These are phyloP conservation scores for Aquilaria agallochum DNA, from an alignment of 441 rosid genomes.

Conservation along the genomic window DNA sequence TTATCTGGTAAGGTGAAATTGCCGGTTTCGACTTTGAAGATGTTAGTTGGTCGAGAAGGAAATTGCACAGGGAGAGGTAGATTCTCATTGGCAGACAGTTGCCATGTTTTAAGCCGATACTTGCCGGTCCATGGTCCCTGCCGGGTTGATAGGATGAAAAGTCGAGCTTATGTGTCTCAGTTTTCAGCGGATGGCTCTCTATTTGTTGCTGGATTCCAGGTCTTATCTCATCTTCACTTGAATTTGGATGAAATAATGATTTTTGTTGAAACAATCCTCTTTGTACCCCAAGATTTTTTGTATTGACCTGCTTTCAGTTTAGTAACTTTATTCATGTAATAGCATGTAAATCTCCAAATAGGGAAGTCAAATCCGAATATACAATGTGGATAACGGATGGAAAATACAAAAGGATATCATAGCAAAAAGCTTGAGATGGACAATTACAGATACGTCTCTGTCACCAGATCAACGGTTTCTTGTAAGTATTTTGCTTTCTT, in stretches of 20 bases:
- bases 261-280: no score
- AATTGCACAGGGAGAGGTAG: constrained; percentile 60
- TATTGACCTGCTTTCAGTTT: no score
- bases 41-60: constrained; percentile 59
- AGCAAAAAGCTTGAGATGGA: constrained; percentile 75
- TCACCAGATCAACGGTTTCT: constrained; percentile 79
- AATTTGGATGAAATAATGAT: neutral
- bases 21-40: constrained; percentile 48
- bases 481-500: constrained; percentile 29
- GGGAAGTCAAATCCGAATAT: constrained; percentile 72
- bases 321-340: no score
- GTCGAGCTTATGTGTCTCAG: constrained; percentile 67
- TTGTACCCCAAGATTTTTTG: no score
- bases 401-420: constrained; percentile 66
- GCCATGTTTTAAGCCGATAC: constrained; percentile 57
- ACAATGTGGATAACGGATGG: constrained; percentile 78
- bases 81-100: constrained; percentile 49
- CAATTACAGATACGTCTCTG: constrained; percentile 80
- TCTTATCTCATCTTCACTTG: constrained; percentile 42
- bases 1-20: constrained; percentile 26
- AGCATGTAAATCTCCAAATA: constrained; percentile 18
- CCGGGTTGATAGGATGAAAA: constrained; percentile 41
- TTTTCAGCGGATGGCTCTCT: constrained; percentile 75
- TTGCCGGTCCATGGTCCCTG: constrained; percentile 66
- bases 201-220: constrained; percentile 76